Base-by-base conservation (phyloP, 2,329 filamentous ascomycete species). In the Apiospora hydei region DNA sequence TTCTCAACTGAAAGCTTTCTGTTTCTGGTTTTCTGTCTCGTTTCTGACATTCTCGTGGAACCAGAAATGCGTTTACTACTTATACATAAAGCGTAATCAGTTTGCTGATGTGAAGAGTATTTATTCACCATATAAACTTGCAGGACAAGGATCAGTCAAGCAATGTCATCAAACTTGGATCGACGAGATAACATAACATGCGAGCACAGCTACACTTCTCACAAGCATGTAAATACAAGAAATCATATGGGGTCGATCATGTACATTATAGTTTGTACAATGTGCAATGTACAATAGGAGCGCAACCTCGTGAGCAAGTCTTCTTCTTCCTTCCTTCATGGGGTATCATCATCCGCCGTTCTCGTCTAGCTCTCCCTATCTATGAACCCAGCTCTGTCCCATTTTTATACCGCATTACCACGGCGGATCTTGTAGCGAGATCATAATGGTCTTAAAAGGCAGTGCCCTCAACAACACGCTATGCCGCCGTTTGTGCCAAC, bases 261-360 rank as follows among this genome's bases (percentile, higher is more conserved):
- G 30, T 34, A 4, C 21, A 10, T 11, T 64, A 38, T 11, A 41
- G 3, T n/a, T 13, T 13, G 8, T 18, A 5, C 18, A 7, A 11
- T 13, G 8, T 18, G 1, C 18, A 7, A 21, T 21, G 18, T 5
- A 6, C 44, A 16, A 46, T 46, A 5, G 5, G 18, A 64, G 34
- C 30, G 4, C 16, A 38, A 38, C 18, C 57, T n/a, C 30, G 34
- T 8, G n/a, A 41, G 16, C 18, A 8, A 64, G 57, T 13, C 30
- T 21, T 64, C 26, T 41, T 64, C 10, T 24, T n/a, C 8, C 38
- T 61, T 61, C 26, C 38, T 61, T 18, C n/a, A n/a, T 64, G 34
- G 30, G 57, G 57, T 64, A 64, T 64, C 57, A 41, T 64, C 34
- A 21, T 64, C 34, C 57, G 18, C 57, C 57, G 13, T 64, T 21